Evolutionary conservation across 306 rosid genomes (phyloP), one percentile per base, ranked within the genome.

Genomic region (Crotalaria pallida): DNA sequence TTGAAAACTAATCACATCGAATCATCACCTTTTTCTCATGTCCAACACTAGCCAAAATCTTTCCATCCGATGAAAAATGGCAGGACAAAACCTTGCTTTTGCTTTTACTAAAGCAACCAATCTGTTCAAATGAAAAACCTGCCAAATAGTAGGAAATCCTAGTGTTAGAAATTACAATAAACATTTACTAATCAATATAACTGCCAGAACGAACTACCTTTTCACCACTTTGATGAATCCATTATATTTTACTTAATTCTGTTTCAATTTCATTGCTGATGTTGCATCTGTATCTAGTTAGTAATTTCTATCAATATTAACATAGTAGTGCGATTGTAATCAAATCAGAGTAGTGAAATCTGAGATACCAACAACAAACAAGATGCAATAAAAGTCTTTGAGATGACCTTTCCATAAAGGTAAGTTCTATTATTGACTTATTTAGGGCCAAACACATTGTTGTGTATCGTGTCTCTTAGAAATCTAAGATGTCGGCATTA

Each of bases 51-150:
- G 88, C 90, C 71, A 86, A 79, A 34, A 83, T 11, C 62, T 80
- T 80, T 53, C 90, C 96, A 29, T 87, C 81, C 0, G 86, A 73
- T n/a, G 96, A 87, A 83, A 87, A 89, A 79, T 89, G 87, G 80
- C 87, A 81, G 70, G 90, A 81, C 60, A 78, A 65, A 48, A 87
- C 79, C 79, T 84, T 69, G 67, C 23, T 71, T 43, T 74, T 75
- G 80, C 87, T 79, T 5, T 77, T 76, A 65, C 59, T 83, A 62
- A 84, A 88, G 56, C 82, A 77, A 29, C 77, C 73, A 63, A 84
- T 76, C 81, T 82, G 83, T 78, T 82, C 67, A 12, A 88, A 68
- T 58, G 77, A 73, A 73, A 86, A 67, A 52, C 67, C 88, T 86
- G 63, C 55, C 60, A 78, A 44, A 68, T 36, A 43, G 29, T 31